Evolutionary conservation across 179 eudicot genomes (phyloP), one percentile per base, ranked within the genome.

Genomic region (Silene coronaria): DNA sequence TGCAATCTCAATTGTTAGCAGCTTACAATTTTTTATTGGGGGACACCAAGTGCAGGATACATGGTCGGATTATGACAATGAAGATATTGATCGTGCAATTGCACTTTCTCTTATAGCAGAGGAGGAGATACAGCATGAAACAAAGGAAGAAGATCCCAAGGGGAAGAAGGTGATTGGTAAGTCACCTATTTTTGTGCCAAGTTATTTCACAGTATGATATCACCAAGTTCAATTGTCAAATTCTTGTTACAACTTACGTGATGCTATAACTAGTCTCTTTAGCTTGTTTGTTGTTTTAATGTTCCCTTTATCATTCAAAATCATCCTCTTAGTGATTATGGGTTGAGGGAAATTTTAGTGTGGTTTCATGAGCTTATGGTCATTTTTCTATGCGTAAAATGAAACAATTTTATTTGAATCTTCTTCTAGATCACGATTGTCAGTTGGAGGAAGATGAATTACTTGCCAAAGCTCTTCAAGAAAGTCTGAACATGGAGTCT

Each of bases 381-480:
- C 22, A 7, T 70, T 71, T 71, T 48, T 74, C 45, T 26, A 6
- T 34, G n/a, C 46, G 51, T 17, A 19, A 57, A 5, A 53, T 71
- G 58, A 73, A 36, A 26, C 10, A 57, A 30, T 74, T 57, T 70
- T 62, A 19, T 28, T 1, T 55, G 69, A 67, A 62, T 71, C 59
- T 21, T 85, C 59, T 71, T n/a, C 64, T 67, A 86, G 98, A 90
- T 38, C 58, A 77, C 46, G 90, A 83, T 32, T 58, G 78, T 81
- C 87, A 79, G 46, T 61, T 93, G 82, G 91, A 88, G 79, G 97
- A 93, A 85, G 98, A 96, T 81, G 98, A 93, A 76, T 85, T 70
- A 79, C 92, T 96, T 74, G 99, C 99, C 61, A 89, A 86, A 83
- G 98, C 97, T 75, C 80, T 96, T 73, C 97, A 93, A 78, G 97